A percentile compares a stretch with the other conserved stretches of the same genome.
Evolutionary conservation across 805 yeast species (phyloP).

Genomic region (Kodamaea hsintzibuensis): DNA sequence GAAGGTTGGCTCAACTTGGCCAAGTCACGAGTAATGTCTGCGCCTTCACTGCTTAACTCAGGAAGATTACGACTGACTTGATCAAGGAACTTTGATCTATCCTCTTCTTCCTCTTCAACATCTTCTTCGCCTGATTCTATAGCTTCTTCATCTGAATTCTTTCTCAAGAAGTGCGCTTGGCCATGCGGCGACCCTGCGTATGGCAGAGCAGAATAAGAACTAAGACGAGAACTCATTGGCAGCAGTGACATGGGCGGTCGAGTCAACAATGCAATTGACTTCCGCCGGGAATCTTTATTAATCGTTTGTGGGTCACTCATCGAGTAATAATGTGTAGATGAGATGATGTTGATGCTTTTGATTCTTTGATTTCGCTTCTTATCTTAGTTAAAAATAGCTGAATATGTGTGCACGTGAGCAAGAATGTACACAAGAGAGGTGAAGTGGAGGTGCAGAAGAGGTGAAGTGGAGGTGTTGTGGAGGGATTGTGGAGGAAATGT

Average conservation of each 20-base stretch:
- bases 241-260: constrained; percentile 30
- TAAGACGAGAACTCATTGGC: constrained; percentile 17
- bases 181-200: constrained; percentile 10
- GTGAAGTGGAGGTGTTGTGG: no score
- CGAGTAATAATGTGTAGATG: neutral
- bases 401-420: neutral
- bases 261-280: constrained; percentile 34
- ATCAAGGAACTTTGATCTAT: constrained; percentile 29
- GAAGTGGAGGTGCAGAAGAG: no score
- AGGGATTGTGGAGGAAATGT: no score
- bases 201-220: constrained; percentile 10
- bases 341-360: neutral
- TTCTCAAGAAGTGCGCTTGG: constrained; percentile 6
- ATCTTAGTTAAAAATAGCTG: neutral
- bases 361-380: neutral
- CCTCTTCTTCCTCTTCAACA: constrained; percentile 15
- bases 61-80: constrained; percentile 40
- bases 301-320: constrained; percentile 19
- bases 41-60: constrained; percentile 46
- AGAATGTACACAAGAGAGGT: no score
- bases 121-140: constrained; percentile 11
- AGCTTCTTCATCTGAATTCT: constrained; percentile 13
- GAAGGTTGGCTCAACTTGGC: constrained; percentile 25
- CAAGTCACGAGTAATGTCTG: constrained; percentile 53
- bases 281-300: constrained; percentile 18